phyloP scores from a whole-genome alignment of 805 yeast genomes.

The Alloascoidea africana region DNA sequence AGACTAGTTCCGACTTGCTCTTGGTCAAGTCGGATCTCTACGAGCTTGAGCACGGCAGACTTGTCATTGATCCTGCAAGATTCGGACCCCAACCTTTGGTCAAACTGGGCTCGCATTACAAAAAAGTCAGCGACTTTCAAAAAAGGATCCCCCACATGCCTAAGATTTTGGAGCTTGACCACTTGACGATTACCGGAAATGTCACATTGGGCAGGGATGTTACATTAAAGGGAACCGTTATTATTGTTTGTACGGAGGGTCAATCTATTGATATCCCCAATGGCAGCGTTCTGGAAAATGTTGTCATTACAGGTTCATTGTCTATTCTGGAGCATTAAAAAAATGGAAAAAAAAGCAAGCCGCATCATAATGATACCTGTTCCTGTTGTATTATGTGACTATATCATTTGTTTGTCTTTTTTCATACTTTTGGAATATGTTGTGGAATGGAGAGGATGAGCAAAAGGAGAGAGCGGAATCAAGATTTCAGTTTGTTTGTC shows the following conservation, averaged over 20 bases:
- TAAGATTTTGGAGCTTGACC: constrained; percentile 89
- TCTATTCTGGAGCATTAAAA: constrained; percentile 81
- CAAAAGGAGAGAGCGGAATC: no score
- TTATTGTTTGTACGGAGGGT: constrained; percentile 94
- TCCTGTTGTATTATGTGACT: no score
- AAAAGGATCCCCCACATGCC: constrained; percentile 91
- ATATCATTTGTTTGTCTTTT: no score
- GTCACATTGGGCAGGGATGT: constrained; percentile 84
- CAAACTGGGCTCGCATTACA: constrained; percentile 92
- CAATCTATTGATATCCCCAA: constrained; percentile 95
- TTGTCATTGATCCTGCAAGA: constrained; percentile 69
- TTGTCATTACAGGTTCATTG: constrained; percentile 92
- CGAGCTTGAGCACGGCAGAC: constrained; percentile 81
- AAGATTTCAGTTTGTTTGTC: no score
- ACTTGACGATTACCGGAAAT: constrained; percentile 93
- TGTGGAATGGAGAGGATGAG: no score
- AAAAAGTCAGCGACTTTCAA: constrained; percentile 87
- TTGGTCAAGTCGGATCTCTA: constrained; percentile 93
- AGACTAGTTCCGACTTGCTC: constrained; percentile 89
- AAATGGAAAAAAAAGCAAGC: no score
- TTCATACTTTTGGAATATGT: no score
- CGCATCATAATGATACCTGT: no score
- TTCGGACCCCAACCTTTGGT: constrained; percentile 87
- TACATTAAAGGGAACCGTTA: constrained; percentile 90
- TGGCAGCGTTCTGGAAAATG: constrained; percentile 89